These are phyloP conservation scores for Lecanoromycetidae sp. DNA, from an alignment of 2,329 filamentous ascomycete genomes.

Conservation along the genomic window DNA sequence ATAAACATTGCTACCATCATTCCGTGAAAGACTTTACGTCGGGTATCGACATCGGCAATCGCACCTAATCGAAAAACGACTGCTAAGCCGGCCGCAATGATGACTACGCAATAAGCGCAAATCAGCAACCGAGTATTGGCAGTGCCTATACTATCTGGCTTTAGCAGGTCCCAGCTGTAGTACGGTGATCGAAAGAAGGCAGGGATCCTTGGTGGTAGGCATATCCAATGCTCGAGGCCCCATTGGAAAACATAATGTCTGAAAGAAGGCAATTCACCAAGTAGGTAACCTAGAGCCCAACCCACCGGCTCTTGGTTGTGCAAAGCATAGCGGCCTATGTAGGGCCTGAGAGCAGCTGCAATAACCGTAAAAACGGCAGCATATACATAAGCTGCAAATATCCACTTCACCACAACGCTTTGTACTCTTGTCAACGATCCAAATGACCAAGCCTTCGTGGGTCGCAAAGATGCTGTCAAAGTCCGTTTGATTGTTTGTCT, in stretches of 20 bases:
- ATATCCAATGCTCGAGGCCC: conserved; percentile 63
- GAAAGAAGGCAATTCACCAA: conserved; percentile 64
- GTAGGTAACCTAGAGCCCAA: conserved; percentile 82
- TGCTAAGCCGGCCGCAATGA: conserved; percentile 59
- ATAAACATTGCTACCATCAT: conserved; percentile 97
- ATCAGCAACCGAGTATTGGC: conserved; percentile 74
- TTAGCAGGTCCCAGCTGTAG: background rate
- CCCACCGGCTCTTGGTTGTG: conserved; percentile 68
- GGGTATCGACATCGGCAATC: conserved; percentile 82
- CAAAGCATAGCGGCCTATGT: conserved; percentile 57
- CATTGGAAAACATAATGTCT: conserved; percentile 57
- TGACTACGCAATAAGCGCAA: conserved; percentile 57
- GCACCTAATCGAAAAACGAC: conserved; percentile 63
- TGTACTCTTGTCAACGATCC: conserved; percentile 69
- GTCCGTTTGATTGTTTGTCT: background rate
- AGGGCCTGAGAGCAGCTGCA: conserved; percentile 56
- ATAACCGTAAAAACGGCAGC: conserved; percentile 52
- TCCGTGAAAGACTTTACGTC: conserved; percentile 93
- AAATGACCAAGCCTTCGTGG: conserved; percentile 45
- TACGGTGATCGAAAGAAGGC: background rate
- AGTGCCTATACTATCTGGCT: conserved; percentile 47
- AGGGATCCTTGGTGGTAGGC: conserved; percentile 33
- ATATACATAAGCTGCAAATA: conserved; percentile 74
- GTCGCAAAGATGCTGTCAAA: background rate
- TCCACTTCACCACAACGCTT: conserved; percentile 64